These are phyloP conservation scores for Lophiostoma macrostomum DNA, from an alignment of 495 filamentous ascomycete genomes.

Conservation along the genomic window DNA sequence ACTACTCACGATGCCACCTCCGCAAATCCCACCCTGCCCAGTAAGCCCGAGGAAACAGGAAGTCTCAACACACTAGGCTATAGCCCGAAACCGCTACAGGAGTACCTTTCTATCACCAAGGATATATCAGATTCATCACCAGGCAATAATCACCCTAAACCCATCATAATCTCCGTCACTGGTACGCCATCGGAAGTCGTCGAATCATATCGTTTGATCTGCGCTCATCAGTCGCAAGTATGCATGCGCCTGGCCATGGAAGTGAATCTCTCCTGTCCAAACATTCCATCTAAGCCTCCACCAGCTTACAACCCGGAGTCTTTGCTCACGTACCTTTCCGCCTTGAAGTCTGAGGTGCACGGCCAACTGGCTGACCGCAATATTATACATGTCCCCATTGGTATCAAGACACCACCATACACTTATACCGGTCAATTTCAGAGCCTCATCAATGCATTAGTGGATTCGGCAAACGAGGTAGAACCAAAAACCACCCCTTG, in stretches of 20 bases:
- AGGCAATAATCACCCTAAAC: slow-evolving; percentile 41
- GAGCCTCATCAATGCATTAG: slow-evolving; percentile 50
- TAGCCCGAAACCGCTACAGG: slow-evolving; percentile 40
- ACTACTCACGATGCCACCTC: slow-evolving; percentile 22
- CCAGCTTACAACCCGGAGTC: slow-evolving; percentile 57
- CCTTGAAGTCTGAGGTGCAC: slow-evolving; percentile 33
- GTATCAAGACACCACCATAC: slow-evolving; percentile 70
- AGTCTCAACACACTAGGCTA: slow-evolving; percentile 48
- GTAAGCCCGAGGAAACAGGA: slow-evolving; percentile 23
- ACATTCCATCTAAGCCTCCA: slow-evolving; percentile 63
- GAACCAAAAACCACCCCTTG: slow-evolving; percentile 26
- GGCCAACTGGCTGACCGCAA: slow-evolving; percentile 4
- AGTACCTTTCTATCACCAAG: slow-evolving; percentile 39
- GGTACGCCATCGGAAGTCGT: slow-evolving; percentile 52
- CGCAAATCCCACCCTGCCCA: slow-evolving; percentile 1
- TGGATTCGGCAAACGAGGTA: slow-evolving; percentile 31
- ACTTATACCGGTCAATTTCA: slow-evolving; percentile 61
- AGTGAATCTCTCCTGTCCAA: slow-evolving; percentile 71
- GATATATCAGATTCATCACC: slow-evolving; percentile 25
- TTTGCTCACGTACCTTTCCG: slow-evolving; percentile 49
- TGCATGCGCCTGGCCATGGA: slow-evolving; percentile 56
- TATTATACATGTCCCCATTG: slow-evolving; percentile 47
- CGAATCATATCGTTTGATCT: slow-evolving; percentile 43
- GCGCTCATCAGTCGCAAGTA: slow-evolving; percentile 27
- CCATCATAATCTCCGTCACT: slow-evolving; percentile 69